Percentiles rank a stretch among this genome's conserved stretches.
Conservation (phyloP, 768 basidiomycete species). For the Rhodotorula toruloides region DNA sequence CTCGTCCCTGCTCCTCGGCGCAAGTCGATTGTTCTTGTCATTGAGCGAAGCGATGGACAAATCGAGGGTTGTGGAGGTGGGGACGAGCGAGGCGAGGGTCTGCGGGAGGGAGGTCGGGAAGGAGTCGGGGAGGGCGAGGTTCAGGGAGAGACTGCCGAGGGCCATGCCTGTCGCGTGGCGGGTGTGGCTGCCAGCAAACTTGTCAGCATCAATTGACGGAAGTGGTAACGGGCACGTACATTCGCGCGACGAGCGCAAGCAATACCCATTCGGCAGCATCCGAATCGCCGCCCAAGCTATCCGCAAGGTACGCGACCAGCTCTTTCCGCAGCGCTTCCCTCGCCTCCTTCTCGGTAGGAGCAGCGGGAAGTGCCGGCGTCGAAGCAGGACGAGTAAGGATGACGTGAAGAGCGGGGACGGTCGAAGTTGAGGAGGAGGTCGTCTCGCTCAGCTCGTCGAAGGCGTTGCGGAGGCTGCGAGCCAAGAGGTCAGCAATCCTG, state of each 20-base stretch:
- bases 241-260: slow-evolving; percentile 37
- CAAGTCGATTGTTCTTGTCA: slow-evolving; percentile 18
- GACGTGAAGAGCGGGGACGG: slow-evolving; percentile 36
- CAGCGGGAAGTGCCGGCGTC: neutral
- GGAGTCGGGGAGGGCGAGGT: slow-evolving; percentile 36
- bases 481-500: neutral
- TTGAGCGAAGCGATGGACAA: slow-evolving; percentile 42
- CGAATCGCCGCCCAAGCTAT: slow-evolving; percentile 37
- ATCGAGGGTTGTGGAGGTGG: slow-evolving; percentile 32
- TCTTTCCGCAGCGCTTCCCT: slow-evolving; percentile 4
- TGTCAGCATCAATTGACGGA: neutral
- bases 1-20: slow-evolving; percentile 39
- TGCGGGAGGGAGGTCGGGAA: neutral
- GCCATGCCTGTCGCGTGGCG: slow-evolving; percentile 40
- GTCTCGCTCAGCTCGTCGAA: slow-evolving; percentile 25
- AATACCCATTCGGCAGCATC: slow-evolving; percentile 43
- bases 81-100: slow-evolving; percentile 27
- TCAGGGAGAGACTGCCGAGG: slow-evolving; percentile 42
- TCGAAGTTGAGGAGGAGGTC: neutral
- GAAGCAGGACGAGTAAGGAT: slow-evolving; percentile 11
- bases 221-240: slow-evolving; percentile 10
- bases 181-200: slow-evolving; percentile 24
- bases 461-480: slow-evolving; percentile 7
- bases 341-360: neutral
- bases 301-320: slow-evolving; percentile 36